These are phyloP conservation scores for Ascochyta koolunga DNA, from an alignment of 2,329 filamentous ascomycete species.

Conservation along the genomic window DNA sequence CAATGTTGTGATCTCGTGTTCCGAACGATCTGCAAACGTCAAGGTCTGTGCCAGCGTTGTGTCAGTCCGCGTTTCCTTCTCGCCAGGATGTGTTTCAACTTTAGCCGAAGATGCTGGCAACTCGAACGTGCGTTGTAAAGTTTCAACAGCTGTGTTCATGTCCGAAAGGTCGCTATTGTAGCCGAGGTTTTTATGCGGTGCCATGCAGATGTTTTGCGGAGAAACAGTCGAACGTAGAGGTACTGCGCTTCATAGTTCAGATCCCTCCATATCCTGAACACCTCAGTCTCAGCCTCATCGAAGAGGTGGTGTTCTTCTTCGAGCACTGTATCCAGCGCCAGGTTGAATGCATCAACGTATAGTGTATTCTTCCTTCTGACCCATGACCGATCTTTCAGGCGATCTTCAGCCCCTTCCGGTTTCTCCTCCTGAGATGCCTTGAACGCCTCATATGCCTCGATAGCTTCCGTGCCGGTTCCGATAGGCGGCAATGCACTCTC, in stretches of 20 bases:
- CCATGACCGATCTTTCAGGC: conserved; percentile 68
- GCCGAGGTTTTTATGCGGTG: conserved; percentile 78
- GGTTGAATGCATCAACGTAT: conserved; percentile 96
- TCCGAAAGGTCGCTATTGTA: conserved; percentile 86
- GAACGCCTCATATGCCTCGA: conserved; percentile 78
- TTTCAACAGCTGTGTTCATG: conserved; percentile 67
- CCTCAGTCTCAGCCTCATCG: conserved; percentile 73
- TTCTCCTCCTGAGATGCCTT: conserved; percentile 61
- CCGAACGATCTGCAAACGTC: conserved; percentile 79
- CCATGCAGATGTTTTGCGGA: conserved; percentile 91
- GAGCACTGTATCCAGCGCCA: conserved; percentile 87
- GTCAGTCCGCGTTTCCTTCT: conserved; percentile 55
- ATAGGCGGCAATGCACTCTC: conserved; percentile 74
- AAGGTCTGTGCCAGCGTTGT: conserved; percentile 64
- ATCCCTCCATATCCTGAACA: conserved; percentile 77
- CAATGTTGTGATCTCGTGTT: conserved; percentile 73
- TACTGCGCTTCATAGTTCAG: conserved; percentile 88
- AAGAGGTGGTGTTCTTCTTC: conserved; percentile 90
- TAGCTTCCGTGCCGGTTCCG: conserved; percentile 69
- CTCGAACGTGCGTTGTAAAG: conserved; percentile 63
- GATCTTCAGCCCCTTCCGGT: conserved; percentile 50
- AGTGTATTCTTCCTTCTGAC: conserved; percentile 81
- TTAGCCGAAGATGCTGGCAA: conserved; percentile 59
- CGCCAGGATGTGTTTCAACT: conserved; percentile 53
- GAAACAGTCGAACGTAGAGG: conserved; percentile 90